Conservation (phyloP, 495 filamentous ascomycete genomes). For the Ramalina peruviana region DNA sequence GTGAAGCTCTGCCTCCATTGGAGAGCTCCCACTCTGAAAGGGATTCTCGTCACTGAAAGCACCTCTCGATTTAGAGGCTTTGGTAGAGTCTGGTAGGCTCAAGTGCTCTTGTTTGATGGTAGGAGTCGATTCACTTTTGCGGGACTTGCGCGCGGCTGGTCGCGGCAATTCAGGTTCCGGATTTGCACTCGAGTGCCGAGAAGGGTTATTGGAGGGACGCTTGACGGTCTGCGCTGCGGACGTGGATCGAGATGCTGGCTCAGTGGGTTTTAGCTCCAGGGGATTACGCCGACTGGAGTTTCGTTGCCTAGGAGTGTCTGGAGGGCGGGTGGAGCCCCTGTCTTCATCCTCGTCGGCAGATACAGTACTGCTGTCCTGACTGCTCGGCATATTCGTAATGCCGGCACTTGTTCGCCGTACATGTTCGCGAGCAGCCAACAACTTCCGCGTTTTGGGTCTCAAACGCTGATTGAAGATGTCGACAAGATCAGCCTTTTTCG, state of each 20-base stretch:
- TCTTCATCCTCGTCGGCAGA: slow-evolving; percentile 31
- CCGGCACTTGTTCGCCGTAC: slow-evolving; percentile 71
- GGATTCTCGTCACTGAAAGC: slow-evolving; percentile 84
- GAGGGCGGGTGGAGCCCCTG: slow-evolving; percentile 31
- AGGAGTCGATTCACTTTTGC: slow-evolving; percentile 43
- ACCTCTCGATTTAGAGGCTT: too few relatives aligned
- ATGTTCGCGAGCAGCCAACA: slow-evolving; percentile 56
- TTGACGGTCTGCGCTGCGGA: slow-evolving; percentile 21
- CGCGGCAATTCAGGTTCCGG: slow-evolving; percentile 27
- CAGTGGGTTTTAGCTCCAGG: slow-evolving; percentile 25
- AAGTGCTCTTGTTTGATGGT: slow-evolving; percentile 22
- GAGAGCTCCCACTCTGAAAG: slow-evolving; percentile 75
- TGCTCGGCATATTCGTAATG: slow-evolving; percentile 63
- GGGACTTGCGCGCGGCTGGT: slow-evolving; percentile 34
- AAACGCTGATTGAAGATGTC: slow-evolving; percentile 71
- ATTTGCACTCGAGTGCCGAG: slow-evolving; percentile 38
- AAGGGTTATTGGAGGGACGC: slow-evolving; percentile 36
- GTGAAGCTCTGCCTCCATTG: slow-evolving; percentile 24
- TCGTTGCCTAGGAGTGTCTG: slow-evolving; percentile 25
- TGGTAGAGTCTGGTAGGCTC: slow-evolving; percentile 30
- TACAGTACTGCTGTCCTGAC: slow-evolving; percentile 33
- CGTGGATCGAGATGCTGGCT: slow-evolving; percentile 26
- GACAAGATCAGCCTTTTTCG: slow-evolving; percentile 80
- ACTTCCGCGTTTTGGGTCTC: slow-evolving; percentile 57
- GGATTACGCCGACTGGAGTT: slow-evolving; percentile 25